Conservation (phyloP, 179 eudicot genomes). For the Heliamphora pulchella region DNA sequence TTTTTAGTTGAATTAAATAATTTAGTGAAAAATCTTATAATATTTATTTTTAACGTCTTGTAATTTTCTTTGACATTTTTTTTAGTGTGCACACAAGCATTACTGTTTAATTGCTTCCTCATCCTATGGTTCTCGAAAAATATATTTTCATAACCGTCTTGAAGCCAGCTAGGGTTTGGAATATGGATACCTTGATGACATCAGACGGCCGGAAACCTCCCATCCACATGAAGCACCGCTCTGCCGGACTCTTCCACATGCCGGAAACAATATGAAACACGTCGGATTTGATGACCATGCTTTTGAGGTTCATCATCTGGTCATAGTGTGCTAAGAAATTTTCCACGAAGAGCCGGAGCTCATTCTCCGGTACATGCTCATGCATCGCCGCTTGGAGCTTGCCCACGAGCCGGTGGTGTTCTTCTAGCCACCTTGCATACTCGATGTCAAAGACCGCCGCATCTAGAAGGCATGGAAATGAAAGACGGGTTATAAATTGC, state of each 20-base stretch:
- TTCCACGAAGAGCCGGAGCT: conserved; percentile 65
- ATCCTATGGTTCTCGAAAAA: too few species aligned
- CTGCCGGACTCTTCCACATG: conserved; percentile 90
- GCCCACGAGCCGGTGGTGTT: conserved; percentile 65
- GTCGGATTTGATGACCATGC: conserved; percentile 63
- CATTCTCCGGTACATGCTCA: conserved; percentile 77
- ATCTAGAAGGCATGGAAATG: conserved; percentile 4
- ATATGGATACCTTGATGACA: conserved; percentile 56
- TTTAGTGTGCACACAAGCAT: too few species aligned
- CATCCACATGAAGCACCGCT: conserved; percentile 95
- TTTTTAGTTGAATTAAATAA: too few species aligned
- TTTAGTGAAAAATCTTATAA: too few species aligned
- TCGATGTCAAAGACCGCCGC: conserved; percentile 87
- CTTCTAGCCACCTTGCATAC: conserved; percentile 88
- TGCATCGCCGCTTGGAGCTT: conserved; percentile 82
- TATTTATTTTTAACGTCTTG: too few species aligned
- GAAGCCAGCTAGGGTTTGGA: neutral
- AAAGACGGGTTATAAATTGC: too few species aligned
- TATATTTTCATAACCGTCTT: too few species aligned
- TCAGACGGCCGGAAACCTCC: conserved; percentile 95
- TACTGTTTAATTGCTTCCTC: too few species aligned
- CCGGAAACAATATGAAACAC: conserved; percentile 84
- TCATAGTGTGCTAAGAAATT: conserved; percentile 73
- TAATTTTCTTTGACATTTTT: too few species aligned
- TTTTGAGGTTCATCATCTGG: conserved; percentile 62